These are phyloP conservation scores for Lodderomyces jiufengensis DNA, from an alignment of 1,139 yeast genomes.

Conservation along the genomic window DNA sequence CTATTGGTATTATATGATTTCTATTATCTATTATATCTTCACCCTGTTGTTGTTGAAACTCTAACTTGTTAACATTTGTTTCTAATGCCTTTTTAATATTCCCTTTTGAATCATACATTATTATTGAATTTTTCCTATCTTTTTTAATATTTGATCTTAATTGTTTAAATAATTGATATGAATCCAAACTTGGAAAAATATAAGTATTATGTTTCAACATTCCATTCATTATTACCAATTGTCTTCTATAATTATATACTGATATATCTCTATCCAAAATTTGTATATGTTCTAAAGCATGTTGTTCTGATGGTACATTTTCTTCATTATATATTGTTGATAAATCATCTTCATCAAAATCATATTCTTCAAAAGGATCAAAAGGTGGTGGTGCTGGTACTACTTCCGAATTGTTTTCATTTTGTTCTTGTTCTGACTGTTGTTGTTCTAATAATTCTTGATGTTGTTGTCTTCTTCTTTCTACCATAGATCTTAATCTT, in stretches of 20 bases:
- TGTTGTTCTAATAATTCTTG: conserved; percentile 1
- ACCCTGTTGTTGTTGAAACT: conserved; percentile 4
- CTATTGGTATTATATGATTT: conserved; percentile 33
- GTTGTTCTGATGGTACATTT: conserved; percentile 6
- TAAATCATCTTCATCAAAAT: conserved; percentile 18
- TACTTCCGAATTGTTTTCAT: conserved; percentile 15
- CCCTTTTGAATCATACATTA: conserved; percentile 24
- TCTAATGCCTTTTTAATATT: conserved; percentile 17
- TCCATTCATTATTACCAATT: conserved; percentile 29
- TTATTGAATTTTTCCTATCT: conserved; percentile 20
- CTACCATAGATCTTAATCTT: conserved; percentile 16
- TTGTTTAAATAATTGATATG: conserved; percentile 30
- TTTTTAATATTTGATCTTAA: conserved; percentile 23
- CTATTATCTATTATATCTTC: conserved; percentile 24
- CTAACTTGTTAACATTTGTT: conserved; percentile 6
- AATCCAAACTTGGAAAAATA: conserved; percentile 29
- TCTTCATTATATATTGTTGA: conserved; percentile 22
- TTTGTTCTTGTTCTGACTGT: conserved; percentile 3
- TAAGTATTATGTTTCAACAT: conserved; percentile 29
- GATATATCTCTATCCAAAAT: conserved; percentile 18
- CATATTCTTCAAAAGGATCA: conserved; percentile 4
- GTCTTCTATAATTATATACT: conserved; percentile 27
- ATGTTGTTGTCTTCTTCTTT: conserved; percentile 1
- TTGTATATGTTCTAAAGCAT: conserved; percentile 4
- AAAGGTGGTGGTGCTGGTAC: not conserved